These are phyloP conservation scores for Echria macrotheca DNA, from an alignment of 495 filamentous ascomycete species.

Conservation along the genomic window DNA sequence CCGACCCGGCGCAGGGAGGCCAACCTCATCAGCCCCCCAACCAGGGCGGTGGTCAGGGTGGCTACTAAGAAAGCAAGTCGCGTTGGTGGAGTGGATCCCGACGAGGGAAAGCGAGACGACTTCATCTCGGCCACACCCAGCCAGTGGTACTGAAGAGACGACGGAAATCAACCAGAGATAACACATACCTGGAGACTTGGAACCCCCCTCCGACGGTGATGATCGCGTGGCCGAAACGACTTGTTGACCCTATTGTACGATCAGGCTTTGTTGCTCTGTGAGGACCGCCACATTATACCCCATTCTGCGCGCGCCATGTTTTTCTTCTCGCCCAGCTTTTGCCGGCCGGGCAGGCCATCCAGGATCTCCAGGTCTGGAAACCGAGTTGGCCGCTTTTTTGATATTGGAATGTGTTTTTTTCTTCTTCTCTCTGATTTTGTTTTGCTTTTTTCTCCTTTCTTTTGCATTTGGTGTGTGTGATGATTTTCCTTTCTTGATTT, in stretches of 20 bases:
- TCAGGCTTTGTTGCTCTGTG: conserved; percentile 21
- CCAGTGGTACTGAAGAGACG: neutral
- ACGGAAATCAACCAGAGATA: neutral
- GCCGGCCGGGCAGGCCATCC: neutral
- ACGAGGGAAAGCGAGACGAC: neutral
- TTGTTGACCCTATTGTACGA: conserved; percentile 21
- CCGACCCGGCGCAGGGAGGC: conserved; percentile 31
- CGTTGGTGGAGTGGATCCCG: conserved; percentile 8
- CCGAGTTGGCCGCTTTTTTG: neutral
- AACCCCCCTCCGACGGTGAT: neutral
- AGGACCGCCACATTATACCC: conserved; percentile 6
- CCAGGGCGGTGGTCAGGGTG: conserved; percentile 26
- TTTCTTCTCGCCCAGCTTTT: conserved; percentile 5
- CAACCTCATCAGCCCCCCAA: conserved; percentile 29
- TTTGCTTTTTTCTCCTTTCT: neutral
- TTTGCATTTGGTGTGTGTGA: neutral
- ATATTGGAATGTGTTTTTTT: neutral
- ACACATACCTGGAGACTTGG: neutral
- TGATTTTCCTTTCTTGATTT: neutral
- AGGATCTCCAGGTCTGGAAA: neutral
- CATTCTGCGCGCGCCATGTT: conserved; percentile 6
- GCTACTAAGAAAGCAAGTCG: conserved; percentile 17
- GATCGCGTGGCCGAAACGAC: neutral
- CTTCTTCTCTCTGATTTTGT: neutral
- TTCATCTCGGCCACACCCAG: too few relatives aligned